Evolutionary conservation across 768 basidiomycete species (phyloP).

Genomic region (Mycena floridula): DNA sequence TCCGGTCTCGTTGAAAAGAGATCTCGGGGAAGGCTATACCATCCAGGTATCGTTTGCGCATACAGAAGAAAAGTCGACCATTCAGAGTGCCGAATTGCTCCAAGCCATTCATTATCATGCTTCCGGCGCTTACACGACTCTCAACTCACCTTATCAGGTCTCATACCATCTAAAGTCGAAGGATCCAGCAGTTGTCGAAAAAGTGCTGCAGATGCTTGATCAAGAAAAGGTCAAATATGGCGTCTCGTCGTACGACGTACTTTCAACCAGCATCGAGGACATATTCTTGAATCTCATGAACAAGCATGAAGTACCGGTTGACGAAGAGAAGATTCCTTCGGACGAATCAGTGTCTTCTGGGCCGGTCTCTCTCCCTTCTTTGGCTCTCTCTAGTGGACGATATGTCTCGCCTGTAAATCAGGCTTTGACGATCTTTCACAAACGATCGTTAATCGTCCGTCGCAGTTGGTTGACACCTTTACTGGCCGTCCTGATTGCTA

Average conservation of each 20-base stretch:
- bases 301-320: slow-evolving; percentile 16
- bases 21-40: slow-evolving; percentile 67
- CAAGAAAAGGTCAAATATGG: slow-evolving; percentile 26
- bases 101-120: slow-evolving; percentile 36
- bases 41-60: slow-evolving; percentile 45
- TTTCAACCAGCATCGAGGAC: slow-evolving; percentile 75
- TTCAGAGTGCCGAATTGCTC: slow-evolving; percentile 27
- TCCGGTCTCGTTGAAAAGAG: slow-evolving; percentile 68
- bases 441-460: slow-evolving; percentile 56
- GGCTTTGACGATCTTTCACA: slow-evolving; percentile 68
- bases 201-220: slow-evolving; percentile 52
- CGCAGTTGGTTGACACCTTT: slow-evolving; percentile 65
- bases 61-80: slow-evolving; percentile 20
- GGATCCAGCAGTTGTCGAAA: slow-evolving; percentile 47
- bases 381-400: slow-evolving; percentile 47
- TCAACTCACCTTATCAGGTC: slow-evolving; percentile 35
- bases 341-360: neutral
- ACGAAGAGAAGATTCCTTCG: slow-evolving; percentile 11
- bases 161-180: slow-evolving; percentile 57
- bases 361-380: neutral
- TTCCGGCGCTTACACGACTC: slow-evolving; percentile 36
- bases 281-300: slow-evolving; percentile 74
- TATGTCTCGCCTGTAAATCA: slow-evolving; percentile 53
- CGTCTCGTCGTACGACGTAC: slow-evolving; percentile 55
- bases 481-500: slow-evolving; percentile 45